Conservation (phyloP, 1,284 basidiomycete genomes). For the Austropuccinia psidii region DNA sequence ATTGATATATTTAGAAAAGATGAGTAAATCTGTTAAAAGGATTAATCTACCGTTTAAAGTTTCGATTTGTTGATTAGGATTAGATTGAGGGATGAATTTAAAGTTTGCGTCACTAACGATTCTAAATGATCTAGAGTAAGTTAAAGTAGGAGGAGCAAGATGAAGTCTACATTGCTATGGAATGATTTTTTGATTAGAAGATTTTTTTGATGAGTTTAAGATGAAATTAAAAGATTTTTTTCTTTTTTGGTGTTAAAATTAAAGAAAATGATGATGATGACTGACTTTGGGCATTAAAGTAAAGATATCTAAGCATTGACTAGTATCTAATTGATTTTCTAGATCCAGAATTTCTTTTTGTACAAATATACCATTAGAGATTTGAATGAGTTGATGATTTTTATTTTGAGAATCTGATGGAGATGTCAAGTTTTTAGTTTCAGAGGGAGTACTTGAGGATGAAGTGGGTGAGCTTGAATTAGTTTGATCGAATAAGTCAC, state of each 20-base stretch:
- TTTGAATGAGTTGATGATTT: neutral
- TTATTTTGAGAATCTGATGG: neutral
- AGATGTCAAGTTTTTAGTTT: neutral
- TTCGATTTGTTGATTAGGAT: constrained; percentile 40
- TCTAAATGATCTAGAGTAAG: constrained; percentile 9
- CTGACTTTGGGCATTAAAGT: constrained; percentile 84
- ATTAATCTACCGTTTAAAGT: constrained; percentile 44
- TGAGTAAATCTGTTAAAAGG: constrained; percentile 50
- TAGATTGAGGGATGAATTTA: constrained; percentile 6
- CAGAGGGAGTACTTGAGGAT: constrained; percentile 18
- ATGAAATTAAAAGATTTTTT: neutral
- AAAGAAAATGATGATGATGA: neutral
- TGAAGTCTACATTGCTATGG: constrained; percentile 5
- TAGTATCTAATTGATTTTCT: constrained; percentile 69
- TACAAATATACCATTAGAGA: constrained; percentile 12
- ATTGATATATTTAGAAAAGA: constrained; percentile 48
- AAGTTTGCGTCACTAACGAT: neutral
- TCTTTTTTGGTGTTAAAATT: no score
- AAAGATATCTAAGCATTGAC: constrained; percentile 82
- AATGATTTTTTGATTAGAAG: no score
- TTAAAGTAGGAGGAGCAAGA: constrained; percentile 26
- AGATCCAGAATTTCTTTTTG: constrained; percentile 53
- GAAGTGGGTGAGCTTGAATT: constrained; percentile 20
- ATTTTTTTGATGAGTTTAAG: neutral
- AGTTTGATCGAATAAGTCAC: constrained; percentile 31